These are phyloP conservation scores for Sporothrix pallida DNA, from an alignment of 2,329 filamentous ascomycete genomes.

Conservation along the genomic window DNA sequence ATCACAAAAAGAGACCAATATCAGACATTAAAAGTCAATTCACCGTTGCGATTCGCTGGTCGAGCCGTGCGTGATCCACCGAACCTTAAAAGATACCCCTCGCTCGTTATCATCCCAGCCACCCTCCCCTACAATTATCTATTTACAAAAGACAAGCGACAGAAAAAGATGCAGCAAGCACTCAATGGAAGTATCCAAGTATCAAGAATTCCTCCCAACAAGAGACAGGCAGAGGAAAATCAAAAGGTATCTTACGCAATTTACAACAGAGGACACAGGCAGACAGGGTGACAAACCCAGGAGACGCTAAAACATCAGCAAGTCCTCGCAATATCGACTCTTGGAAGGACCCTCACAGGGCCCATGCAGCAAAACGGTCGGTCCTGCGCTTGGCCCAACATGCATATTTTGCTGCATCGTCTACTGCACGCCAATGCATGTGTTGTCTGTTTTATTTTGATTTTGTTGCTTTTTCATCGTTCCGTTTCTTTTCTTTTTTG, in stretches of 20 bases:
- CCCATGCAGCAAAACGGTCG: neutral
- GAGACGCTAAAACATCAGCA: constrained; percentile 12
- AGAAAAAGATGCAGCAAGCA: no score
- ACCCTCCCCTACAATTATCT: neutral
- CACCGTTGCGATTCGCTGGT: constrained; percentile 24
- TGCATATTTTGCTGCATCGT: constrained; percentile 22
- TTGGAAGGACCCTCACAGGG: neutral
- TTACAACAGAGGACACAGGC: neutral
- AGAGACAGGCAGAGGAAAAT: neutral
- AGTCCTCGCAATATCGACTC: neutral
- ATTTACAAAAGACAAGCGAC: no score
- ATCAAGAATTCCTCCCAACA: neutral
- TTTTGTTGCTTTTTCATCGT: neutral
- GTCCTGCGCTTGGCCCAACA: constrained; percentile 8
- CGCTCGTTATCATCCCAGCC: neutral
- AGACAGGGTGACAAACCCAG: neutral
- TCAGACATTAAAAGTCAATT: constrained; percentile 24
- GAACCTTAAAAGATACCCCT: neutral
- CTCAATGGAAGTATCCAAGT: neutral
- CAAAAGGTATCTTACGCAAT: neutral
- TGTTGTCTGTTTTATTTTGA: constrained; percentile 14
- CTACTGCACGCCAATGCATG: constrained; percentile 26
- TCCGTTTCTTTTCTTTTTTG: neutral
- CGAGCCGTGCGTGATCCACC: constrained; percentile 7
- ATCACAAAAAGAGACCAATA: constrained; percentile 19